phyloP scores from a whole-genome alignment of 2,329 filamentous ascomycete species.

The Pyrenophora tritici-repentis region DNA sequence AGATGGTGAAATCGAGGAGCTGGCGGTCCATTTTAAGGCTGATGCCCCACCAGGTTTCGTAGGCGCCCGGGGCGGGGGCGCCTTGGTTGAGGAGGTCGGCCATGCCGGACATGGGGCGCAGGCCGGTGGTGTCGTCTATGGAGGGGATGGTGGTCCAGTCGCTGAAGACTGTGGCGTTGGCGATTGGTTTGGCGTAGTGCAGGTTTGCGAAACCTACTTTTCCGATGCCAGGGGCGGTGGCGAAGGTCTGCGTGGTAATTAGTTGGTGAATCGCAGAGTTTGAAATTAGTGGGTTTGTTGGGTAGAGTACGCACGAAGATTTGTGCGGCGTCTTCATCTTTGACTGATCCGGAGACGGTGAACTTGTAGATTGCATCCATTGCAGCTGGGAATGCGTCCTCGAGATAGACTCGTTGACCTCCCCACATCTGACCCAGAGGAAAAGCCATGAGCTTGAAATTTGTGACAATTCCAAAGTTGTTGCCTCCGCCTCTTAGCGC shows the following conservation, averaged over 20 bases:
- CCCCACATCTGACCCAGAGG: constrained; percentile 32
- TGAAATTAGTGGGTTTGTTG: not conserved
- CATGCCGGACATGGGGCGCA: constrained; percentile 28
- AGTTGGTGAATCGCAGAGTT: not conserved
- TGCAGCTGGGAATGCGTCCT: constrained; percentile 13
- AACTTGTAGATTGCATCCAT: constrained; percentile 23
- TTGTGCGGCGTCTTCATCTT: constrained; percentile 26
- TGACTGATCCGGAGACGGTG: constrained; percentile 10
- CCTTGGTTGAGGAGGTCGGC: constrained; percentile 20
- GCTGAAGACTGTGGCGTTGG: constrained; percentile 31
- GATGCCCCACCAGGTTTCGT: constrained; percentile 27
- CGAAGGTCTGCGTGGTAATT: constrained; percentile 23
- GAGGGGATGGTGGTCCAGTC: constrained; percentile 29
- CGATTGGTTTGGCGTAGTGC: constrained; percentile 30
- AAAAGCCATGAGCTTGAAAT: constrained; percentile 28
- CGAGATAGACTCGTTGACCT: constrained; percentile 19
- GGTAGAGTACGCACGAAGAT: constrained; percentile 19
- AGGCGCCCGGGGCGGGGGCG: constrained; percentile 7
- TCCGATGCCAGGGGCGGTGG: constrained; percentile 18
- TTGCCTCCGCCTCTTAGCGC: constrained; percentile 41
- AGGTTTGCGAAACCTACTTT: constrained; percentile 27
- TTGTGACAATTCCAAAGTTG: constrained; percentile 41
- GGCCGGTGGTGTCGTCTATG: constrained; percentile 25
- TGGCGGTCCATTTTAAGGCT: constrained; percentile 25
- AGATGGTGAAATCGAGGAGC: constrained; percentile 15